phyloP scores from a whole-genome alignment of 257 asterid species.

The Gentiana macrophylla region DNA sequence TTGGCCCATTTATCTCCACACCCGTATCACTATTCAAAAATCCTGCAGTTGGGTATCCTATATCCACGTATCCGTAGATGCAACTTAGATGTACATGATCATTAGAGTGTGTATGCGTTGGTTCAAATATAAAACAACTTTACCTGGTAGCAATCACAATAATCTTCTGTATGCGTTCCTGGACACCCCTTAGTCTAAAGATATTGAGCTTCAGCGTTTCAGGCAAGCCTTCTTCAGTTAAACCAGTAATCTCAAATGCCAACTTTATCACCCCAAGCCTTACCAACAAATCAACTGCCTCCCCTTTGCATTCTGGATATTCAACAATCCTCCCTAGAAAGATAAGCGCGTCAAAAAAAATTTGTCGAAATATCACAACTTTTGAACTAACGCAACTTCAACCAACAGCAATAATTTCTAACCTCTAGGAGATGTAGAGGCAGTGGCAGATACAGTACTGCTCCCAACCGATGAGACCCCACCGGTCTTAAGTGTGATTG shows the following conservation, averaged over 20 bases:
- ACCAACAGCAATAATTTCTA: constrained; percentile 27
- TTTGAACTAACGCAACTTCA: background rate
- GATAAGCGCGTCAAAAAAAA: constrained; percentile 1
- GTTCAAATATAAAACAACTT: background rate
- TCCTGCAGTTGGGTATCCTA: no score
- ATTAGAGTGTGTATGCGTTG: no score
- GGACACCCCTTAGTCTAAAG: constrained; percentile 55
- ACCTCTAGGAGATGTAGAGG: constrained; percentile 25
- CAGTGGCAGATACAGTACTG: constrained; percentile 21
- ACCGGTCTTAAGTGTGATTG: constrained; percentile 70
- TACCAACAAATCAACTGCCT: constrained; percentile 59
- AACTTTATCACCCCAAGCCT: constrained; percentile 77
- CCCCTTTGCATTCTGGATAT: constrained; percentile 68
- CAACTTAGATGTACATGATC: no score
- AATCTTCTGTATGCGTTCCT: constrained; percentile 79
- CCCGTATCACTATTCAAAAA: no score
- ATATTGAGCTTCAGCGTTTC: constrained; percentile 89
- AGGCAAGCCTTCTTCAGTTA: constrained; percentile 64
- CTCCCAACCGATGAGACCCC: constrained; percentile 44
- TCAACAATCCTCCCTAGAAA: constrained; percentile 31
- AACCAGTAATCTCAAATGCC: constrained; percentile 58
- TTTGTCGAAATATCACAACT: background rate
- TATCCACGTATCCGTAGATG: no score
- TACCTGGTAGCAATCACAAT: constrained; percentile 88
- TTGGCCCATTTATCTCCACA: no score